Base-by-base conservation (phyloP, 164 flowering plant genomes). In the Vitis rotundifolia region DNA sequence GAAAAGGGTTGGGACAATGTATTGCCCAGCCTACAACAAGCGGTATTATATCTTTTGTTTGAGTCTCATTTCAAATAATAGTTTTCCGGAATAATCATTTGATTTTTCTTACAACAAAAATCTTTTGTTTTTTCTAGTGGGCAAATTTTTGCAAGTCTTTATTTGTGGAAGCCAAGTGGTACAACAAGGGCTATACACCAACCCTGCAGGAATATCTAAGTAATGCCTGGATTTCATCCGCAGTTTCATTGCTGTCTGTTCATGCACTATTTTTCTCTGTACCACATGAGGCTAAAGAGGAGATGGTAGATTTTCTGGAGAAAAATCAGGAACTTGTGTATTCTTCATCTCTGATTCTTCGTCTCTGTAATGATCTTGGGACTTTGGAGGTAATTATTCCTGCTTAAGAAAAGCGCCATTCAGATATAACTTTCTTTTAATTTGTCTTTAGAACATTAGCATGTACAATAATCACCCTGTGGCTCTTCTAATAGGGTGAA, bases 141-240 rank as follows among this genome's bases (percentile, higher is more conserved):
- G 78, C 75, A 62, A 76, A 76, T 47, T 79, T 87, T 52, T 80
- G 85, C 37, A 76, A 80, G 62, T 70, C 89, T 61, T 63, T 84
- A 76, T 55, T 79, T 8, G 72, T 68, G 65, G 93, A 89, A 75
- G 89, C 93, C 51, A 78, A 75, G 53, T 89, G 93, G 91, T 73
- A 64, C 61, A 63, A 77, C 47, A 69, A 18, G 16, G 78, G 76
- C 16, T 67, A 79, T 50, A 77, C 71, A 11, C 89, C 91, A 55
- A 61, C 85, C 0, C 66, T 85, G 10, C n/a, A 74, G 31, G 89
- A 88, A 66, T 83, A 88, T n/a, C 14, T 86, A 28, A 68, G 68
- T 2, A 89, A 83, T 64, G 91, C 76, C 16, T 83, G 82, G 83
- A 72, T 78, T 71, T 84, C 90, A n/a, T 82, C 86, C 1, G 75